Evolutionary conservation across 192 early-diverging fungal genomes (phyloP).

Genomic region (Coemansia sp.): DNA sequence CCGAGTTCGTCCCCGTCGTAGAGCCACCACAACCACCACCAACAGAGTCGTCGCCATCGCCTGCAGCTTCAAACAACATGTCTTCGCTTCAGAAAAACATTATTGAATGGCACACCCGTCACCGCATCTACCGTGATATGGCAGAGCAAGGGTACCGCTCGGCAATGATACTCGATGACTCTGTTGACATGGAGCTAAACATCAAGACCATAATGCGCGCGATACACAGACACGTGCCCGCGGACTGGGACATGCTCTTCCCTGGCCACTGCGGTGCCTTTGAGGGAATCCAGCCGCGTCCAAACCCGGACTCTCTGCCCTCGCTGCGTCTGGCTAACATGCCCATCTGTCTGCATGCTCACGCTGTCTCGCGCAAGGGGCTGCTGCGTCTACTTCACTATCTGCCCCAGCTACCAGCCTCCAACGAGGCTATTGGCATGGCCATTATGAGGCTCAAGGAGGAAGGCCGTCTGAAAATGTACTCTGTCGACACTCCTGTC

Average conservation of each 20-base stretch:
- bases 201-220: conserved; percentile 25
- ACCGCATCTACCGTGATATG: conserved; percentile 28
- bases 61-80: background rate
- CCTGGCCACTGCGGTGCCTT: conserved; percentile 40
- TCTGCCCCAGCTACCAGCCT: conserved; percentile 13
- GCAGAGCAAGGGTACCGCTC: conserved; percentile 13
- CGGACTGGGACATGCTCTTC: conserved; percentile 44
- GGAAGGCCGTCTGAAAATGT: conserved; percentile 26
- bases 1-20: conserved; percentile 33
- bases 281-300: conserved; percentile 19
- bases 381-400: conserved; percentile 11
- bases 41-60: background rate
- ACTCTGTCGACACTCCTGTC: conserved; percentile 33
- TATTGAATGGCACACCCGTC: conserved; percentile 21
- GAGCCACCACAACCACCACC: conserved; percentile 4
- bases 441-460: conserved; percentile 42
- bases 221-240: conserved; percentile 22
- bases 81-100: conserved; percentile 3
- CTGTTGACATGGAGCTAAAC: conserved; percentile 41
- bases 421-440: conserved; percentile 25
- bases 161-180: conserved; percentile 40
- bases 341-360: conserved; percentile 38
- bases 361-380: conserved; percentile 33
- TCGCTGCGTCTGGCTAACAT: conserved; percentile 27
- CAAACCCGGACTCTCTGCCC: background rate